Evolutionary conservation across 2,329 filamentous ascomycete genomes (phyloP).

Genomic region (Aspergillaceae sp.): DNA sequence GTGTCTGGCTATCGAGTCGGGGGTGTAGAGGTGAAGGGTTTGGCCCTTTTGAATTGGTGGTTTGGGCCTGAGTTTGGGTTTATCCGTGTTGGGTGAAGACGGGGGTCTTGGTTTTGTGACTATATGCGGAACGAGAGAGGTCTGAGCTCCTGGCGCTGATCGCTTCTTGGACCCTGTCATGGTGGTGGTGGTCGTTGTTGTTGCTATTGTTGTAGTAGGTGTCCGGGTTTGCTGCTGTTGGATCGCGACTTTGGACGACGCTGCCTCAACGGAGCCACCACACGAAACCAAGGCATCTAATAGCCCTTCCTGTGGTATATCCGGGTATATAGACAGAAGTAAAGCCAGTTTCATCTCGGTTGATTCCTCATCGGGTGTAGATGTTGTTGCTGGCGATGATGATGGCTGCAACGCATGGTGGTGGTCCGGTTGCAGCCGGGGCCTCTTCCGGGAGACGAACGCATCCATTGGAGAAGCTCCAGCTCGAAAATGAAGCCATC

Average conservation of each 20-base stretch:
- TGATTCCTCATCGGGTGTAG: slow-evolving; percentile 52
- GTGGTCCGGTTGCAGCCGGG: slow-evolving; percentile 12
- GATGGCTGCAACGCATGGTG: not conserved
- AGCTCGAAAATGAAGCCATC: too few relatives aligned
- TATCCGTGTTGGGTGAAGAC: slow-evolving; percentile 5
- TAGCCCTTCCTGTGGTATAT: slow-evolving; percentile 55
- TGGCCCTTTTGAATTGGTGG: slow-evolving; percentile 59
- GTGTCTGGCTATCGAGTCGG: slow-evolving; percentile 68
- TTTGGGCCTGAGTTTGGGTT: not conserved
- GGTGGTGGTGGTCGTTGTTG: slow-evolving; percentile 4
- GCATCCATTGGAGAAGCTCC: slow-evolving; percentile 27
- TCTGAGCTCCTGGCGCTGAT: slow-evolving; percentile 48
- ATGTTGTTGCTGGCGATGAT: slow-evolving; percentile 6
- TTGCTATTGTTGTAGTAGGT: slow-evolving; percentile 1
- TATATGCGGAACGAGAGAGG: slow-evolving; percentile 51
- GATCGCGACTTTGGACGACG: slow-evolving; percentile 48
- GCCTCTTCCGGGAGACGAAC: slow-evolving; percentile 31
- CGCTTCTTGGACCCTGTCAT: slow-evolving; percentile 18
- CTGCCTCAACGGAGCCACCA: slow-evolving; percentile 64
- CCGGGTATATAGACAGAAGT: slow-evolving; percentile 66
- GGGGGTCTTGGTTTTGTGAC: slow-evolving; percentile 11
- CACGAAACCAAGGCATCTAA: slow-evolving; percentile 71
- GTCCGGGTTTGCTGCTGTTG: slow-evolving; percentile 3
- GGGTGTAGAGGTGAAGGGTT: slow-evolving; percentile 75
- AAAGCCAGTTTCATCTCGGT: slow-evolving; percentile 87